Base-by-base conservation (phyloP, 768 basidiomycete genomes). In the Amanita molliuscula region DNA sequence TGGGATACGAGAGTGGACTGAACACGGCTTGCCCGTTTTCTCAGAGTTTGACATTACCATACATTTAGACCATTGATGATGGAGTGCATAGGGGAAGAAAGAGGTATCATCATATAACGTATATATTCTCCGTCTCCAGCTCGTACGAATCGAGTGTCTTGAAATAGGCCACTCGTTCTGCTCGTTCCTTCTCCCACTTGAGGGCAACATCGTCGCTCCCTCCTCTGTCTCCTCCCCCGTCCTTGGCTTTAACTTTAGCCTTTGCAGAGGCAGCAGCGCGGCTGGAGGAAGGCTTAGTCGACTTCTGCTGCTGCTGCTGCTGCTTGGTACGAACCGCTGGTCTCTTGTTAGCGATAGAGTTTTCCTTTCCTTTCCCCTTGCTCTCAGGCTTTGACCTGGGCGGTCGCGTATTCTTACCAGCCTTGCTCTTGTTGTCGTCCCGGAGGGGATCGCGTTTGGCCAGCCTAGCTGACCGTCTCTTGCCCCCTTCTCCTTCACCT, bases 311-410 rank as follows among this genome's bases (percentile, higher is more conserved):
- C n/a, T n/a, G n/a, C n/a, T n/a, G n/a, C 29, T 31, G 31, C 29
- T 31, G 31, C 31, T 31, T 31, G 11, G 4, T 31, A 31, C 31
- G 31, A 31, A 10, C 13, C 11, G 31, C 31, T 2, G 31, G 34
- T 23, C 33, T 43, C 41, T 11, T 36, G 3, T 6, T 28, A 3
- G 28, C 2, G n/a, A n/a, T n/a, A n/a, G n/a, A n/a, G 18, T 50
- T 50, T 21, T 50, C 48, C 40, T 50, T 50, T 28, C 48, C 48
- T 50, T 50, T 50, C 7, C 7, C 38, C n/a, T 48, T 48, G 18
- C 1, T 7, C 36, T 3, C 16, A 4, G n/a, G 3, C 47, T 4
- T 10, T 10, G 29, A 31, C 5, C 10, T 29, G 5, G 8, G 28
- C 28, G 2, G 9, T 9, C 47, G 21, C 13, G 10, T n/a, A 11